Percentiles rank a stretch among this genome's conserved stretches.
phyloP scores from a whole-genome alignment of 306 rosid genomes.

The Sophora flavescens region DNA sequence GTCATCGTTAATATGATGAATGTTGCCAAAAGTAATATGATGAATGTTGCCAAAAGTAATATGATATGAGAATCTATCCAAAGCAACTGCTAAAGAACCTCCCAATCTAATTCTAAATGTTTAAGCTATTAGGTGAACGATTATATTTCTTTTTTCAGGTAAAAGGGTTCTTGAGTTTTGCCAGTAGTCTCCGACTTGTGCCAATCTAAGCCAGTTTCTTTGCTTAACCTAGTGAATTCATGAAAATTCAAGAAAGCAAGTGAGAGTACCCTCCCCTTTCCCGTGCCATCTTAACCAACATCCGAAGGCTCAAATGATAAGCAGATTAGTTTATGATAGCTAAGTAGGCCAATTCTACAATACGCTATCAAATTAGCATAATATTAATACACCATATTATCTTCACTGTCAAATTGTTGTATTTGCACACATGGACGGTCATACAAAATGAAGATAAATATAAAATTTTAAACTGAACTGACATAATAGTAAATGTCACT shows the following conservation, averaged over 20 bases:
- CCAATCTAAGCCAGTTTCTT: neutral
- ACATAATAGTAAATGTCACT: neutral
- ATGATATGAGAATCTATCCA: conserved; percentile 10
- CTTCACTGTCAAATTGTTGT: neutral
- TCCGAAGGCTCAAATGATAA: neutral
- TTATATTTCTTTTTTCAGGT: neutral
- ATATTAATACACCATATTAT: neutral
- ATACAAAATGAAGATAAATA: neutral
- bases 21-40: neutral
- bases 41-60: no score
- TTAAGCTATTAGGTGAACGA: neutral
- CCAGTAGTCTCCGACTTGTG: neutral
- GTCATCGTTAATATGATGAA: neutral
- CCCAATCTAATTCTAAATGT: neutral
- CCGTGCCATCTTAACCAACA: conserved; percentile 20
- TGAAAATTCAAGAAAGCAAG: neutral
- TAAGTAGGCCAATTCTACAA: conserved; percentile 22
- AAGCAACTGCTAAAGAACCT: neutral
- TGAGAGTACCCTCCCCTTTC: conserved; percentile 14
- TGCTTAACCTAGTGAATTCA: conserved; percentile 1
- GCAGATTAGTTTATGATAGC: neutral
- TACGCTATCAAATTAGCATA: conserved; percentile 14
- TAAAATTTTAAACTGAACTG: neutral
- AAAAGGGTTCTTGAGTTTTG: neutral
- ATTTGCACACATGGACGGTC: neutral